Evolutionary conservation across 768 basidiomycete genomes (phyloP).

Genomic region (Tylopilus balloui): DNA sequence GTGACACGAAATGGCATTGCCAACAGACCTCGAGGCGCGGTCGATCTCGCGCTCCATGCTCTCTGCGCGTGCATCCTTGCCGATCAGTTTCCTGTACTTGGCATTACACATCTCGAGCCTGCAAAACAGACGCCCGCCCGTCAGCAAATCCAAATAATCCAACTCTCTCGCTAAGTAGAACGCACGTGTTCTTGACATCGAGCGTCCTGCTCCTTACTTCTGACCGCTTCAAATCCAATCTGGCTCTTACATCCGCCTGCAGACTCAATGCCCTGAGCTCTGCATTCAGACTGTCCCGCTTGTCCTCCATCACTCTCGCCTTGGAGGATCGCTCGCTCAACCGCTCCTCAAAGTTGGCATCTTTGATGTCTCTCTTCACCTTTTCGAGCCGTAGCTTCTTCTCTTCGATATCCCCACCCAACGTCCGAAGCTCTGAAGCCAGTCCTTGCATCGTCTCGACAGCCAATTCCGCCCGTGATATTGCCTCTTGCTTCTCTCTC

Average conservation of each 20-base stretch:
- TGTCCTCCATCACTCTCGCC: conserved; percentile 60
- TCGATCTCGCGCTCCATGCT: conserved; percentile 75
- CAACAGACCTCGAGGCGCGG: conserved; percentile 47
- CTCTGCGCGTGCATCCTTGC: conserved; percentile 51
- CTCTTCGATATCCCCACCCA: conserved; percentile 65
- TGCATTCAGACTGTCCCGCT: conserved; percentile 59
- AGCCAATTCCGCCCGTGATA: conserved; percentile 47
- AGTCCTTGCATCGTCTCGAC: conserved; percentile 56
- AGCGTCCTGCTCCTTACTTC: conserved; percentile 61
- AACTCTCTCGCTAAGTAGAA: conserved; percentile 4
- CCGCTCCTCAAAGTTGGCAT: conserved; percentile 61
- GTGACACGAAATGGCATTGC: not conserved
- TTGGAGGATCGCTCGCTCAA: conserved; percentile 51
- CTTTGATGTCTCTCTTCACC: conserved; percentile 52
- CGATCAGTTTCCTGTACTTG: conserved; percentile 65
- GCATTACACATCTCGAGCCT: conserved; percentile 62
- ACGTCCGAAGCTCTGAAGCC: conserved; percentile 47
- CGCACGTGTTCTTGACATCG: conserved; percentile 69
- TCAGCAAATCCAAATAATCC: not conserved
- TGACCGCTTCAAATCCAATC: conserved; percentile 65
- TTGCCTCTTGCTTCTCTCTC: conserved; percentile 48
- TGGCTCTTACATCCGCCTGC: conserved; percentile 80
- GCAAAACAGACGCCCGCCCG: conserved; percentile 2
- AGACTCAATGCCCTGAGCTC: conserved; percentile 69
- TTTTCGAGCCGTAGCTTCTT: conserved; percentile 59